Percentiles rank a stretch among this genome's conserved stretches.
Conservation (phyloP, 2,329 filamentous ascomycete species). For the Fusarium ramigenum region DNA sequence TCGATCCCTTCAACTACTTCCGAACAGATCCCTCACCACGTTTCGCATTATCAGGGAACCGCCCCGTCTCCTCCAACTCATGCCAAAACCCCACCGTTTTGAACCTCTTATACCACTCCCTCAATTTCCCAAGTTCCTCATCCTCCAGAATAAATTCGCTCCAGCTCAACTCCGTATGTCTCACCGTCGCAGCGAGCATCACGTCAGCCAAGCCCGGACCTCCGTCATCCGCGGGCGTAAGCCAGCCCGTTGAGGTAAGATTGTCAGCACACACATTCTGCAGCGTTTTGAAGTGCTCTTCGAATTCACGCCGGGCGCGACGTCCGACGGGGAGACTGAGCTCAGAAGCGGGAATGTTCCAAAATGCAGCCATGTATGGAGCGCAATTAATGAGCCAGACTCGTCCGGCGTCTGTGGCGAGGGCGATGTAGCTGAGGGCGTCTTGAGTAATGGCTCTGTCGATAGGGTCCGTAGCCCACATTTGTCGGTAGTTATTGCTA, state of each 20-base stretch:
- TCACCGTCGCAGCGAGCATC: background rate
- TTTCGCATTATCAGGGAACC: background rate
- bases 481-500: fast-evolving
- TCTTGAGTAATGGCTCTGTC: background rate
- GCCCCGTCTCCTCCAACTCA: background rate
- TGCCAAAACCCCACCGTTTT: background rate
- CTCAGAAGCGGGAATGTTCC: background rate
- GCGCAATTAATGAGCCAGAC: background rate
- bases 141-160: background rate
- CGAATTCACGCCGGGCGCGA: background rate
- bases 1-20: background rate
- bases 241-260: background rate
- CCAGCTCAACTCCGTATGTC: background rate
- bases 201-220: background rate
- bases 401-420: background rate
- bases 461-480: background rate
- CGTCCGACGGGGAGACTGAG: background rate
- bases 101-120: background rate
- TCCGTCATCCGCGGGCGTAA: background rate
- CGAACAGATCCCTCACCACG: background rate
- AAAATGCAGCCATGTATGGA: background rate
- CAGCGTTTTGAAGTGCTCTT: background rate
- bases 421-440: background rate
- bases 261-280: background rate
- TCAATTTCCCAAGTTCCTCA: background rate